phyloP scores from a whole-genome alignment of 176 grass and related monocot genomes.

The Stipa capillata region DNA sequence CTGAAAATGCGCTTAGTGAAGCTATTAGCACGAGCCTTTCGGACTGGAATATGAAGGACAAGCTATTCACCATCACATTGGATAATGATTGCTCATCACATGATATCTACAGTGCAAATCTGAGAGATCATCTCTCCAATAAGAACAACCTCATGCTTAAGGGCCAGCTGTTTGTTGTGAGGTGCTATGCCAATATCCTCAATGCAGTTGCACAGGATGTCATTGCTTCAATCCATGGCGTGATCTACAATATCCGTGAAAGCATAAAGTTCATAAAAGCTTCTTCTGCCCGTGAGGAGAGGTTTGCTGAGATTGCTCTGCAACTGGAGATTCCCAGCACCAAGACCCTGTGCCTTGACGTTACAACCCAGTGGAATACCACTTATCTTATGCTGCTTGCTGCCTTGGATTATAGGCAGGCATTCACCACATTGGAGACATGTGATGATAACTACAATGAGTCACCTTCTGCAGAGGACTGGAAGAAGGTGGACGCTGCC shows the following conservation, averaged over 20 bases:
- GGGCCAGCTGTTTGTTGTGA: constrained; percentile 85
- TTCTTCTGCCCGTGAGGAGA: constrained; percentile 59
- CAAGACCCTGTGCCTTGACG: constrained; percentile 71
- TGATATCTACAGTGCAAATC: constrained; percentile 94
- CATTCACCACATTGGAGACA: constrained; percentile 55
- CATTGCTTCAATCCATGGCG: constrained; percentile 79
- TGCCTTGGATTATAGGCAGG: constrained; percentile 77
- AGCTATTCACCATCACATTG: constrained; percentile 77
- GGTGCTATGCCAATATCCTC: constrained; percentile 69
- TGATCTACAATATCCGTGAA: constrained; percentile 82
- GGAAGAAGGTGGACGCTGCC: constrained; percentile 71
- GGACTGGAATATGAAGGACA: constrained; percentile 79
- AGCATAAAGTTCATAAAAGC: constrained; percentile 92
- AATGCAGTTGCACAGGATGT: constrained; percentile 74
- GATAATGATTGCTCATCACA: constrained; percentile 89
- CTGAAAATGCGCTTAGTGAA: constrained; percentile 83
- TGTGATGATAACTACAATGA: constrained; percentile 89
- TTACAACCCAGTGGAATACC: constrained; percentile 85
- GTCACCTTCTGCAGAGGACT: constrained; percentile 65
- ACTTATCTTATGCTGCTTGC: constrained; percentile 86
- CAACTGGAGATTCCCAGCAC: constrained; percentile 60
- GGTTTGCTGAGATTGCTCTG: constrained; percentile 68
- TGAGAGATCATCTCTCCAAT: constrained; percentile 65
- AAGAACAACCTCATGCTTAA: constrained; percentile 85
- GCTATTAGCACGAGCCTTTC: constrained; percentile 55